A percentile compares a stretch with the other conserved stretches of the same genome.
Evolutionary conservation across 2,329 filamentous ascomycete genomes (phyloP).

Genomic region (Pochonia chlamydosporia): DNA sequence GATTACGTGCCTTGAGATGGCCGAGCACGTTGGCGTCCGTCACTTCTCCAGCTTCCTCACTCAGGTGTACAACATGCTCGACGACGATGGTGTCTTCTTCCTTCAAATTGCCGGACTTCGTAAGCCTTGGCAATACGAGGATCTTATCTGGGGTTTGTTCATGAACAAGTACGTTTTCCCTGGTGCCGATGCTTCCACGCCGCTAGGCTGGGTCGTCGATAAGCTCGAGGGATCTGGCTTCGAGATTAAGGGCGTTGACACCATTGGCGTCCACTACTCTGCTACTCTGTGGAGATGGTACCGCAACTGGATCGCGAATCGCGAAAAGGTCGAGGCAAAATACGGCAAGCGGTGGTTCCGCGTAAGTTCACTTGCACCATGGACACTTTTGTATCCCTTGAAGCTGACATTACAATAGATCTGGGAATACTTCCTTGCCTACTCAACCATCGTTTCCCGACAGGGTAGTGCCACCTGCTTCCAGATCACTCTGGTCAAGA

Average conservation of each 20-base stretch:
- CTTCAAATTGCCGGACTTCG: conserved; percentile 91
- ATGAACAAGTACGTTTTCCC: conserved; percentile 99
- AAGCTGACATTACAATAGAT: conserved; percentile 45
- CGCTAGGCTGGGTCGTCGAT: conserved; percentile 80
- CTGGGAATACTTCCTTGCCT: conserved; percentile 90
- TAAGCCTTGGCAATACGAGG: conserved; percentile 96
- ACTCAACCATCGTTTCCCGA: conserved; percentile 77
- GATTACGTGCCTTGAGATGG: conserved; percentile 98
- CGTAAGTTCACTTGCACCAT: conserved; percentile 44
- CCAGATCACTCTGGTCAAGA: conserved; percentile 87
- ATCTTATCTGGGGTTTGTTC: conserved; percentile 96
- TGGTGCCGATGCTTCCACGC: conserved; percentile 90
- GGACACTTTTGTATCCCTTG: neutral
- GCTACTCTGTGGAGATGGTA: conserved; percentile 98
- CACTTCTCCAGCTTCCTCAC: conserved; percentile 75
- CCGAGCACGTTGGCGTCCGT: conserved; percentile 93
- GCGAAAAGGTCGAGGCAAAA: conserved; percentile 87
- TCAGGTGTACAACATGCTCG: conserved; percentile 91
- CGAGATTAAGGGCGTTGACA: conserved; percentile 88
- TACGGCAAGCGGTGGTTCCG: conserved; percentile 95
- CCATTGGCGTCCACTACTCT: conserved; percentile 93
- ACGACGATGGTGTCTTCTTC: conserved; percentile 94
- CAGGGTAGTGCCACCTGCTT: conserved; percentile 84
- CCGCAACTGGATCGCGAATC: conserved; percentile 94
- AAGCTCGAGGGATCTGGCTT: conserved; percentile 65